Evolutionary conservation across 2,329 filamentous ascomycete species (phyloP), one percentile per base, ranked within the genome.

Genomic region (Ploettnerulaceae sp.): DNA sequence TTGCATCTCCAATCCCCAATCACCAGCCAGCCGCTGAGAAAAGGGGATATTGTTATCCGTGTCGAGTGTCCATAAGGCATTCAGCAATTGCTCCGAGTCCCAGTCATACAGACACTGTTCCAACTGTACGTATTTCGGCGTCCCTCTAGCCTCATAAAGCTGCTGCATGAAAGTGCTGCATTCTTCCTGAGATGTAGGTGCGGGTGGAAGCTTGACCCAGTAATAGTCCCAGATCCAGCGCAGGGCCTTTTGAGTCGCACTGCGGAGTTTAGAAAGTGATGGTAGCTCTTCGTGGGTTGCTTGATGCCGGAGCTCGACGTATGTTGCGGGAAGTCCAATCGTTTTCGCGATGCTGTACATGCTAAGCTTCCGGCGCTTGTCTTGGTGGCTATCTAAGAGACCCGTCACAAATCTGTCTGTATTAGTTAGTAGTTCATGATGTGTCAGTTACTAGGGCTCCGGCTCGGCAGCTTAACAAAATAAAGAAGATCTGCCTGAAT

Each of bases 221-320:
- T 95, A 96, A 65, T 87, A 87, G 43, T 82, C 75, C 87, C 88
- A 95, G 41, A 96, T 81, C 90, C 90, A 96, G 34, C 73, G 71
- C 52, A 96, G 71, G 1, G 85, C 87, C 57, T 84, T 79, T 53
- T 73, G 69, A 1, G 84, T 79, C 1, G 85, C 85, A 26, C 75
- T 74, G 42, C 88, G 78, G 52, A 96, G 71, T 53, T 88, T 81
- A 8, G 77, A 73, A 43, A 95, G 71, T 1, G 83, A 82, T 0
- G 90, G 90, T 47, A 95, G 71, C 62, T 89, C 86, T 65, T 94
- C 87, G 65, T 97, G 90, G 31, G 89, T 94, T 33, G 86, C 87
- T 68, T 94, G 86, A 65, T 96, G 90, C 35, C 90, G 79, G 48
- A 94, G 72, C 70, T 95, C 89, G 44, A 96, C 89, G 66, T 95